A percentile compares a stretch with the other conserved stretches of the same genome.
Evolutionary conservation across 768 basidiomycete species (phyloP).

Genomic region (Asterophora parasitica): DNA sequence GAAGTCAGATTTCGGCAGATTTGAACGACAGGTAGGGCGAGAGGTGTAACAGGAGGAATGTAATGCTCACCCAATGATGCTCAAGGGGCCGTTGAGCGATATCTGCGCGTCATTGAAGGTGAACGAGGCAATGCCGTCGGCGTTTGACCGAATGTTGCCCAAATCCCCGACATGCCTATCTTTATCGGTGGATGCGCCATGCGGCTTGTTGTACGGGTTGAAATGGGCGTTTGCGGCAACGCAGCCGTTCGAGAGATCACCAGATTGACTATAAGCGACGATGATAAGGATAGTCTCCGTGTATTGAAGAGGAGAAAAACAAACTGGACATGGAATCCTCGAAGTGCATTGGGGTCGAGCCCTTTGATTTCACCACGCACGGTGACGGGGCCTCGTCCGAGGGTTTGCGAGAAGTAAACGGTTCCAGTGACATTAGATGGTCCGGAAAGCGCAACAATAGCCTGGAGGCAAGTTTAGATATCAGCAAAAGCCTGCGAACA

Average conservation of each 20-base stretch:
- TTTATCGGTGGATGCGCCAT: constrained; percentile 56
- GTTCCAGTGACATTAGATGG: constrained; percentile 57
- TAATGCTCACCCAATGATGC: constrained; percentile 61
- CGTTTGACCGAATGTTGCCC: constrained; percentile 68
- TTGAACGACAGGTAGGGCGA: background rate
- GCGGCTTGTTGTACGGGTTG: constrained; percentile 63
- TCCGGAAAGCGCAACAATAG: constrained; percentile 54
- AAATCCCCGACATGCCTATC: constrained; percentile 70
- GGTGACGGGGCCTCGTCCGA: constrained; percentile 45
- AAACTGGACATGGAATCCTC: constrained; percentile 83
- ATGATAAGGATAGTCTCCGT: background rate
- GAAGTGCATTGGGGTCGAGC: constrained; percentile 50
- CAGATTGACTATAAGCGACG: constrained; percentile 31
- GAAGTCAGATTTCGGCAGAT: background rate
- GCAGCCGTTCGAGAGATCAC: constrained; percentile 66
- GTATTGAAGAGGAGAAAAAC: constrained; percentile 20
- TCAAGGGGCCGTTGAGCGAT: constrained; percentile 61
- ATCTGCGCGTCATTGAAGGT: constrained; percentile 55
- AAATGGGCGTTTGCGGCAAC: constrained; percentile 69
- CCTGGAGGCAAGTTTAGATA: constrained; percentile 14
- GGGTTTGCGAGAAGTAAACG: constrained; percentile 59
- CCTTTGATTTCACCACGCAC: constrained; percentile 59
- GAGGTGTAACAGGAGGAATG: background rate
- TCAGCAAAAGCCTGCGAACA: no score
- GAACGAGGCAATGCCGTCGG: constrained; percentile 51